Evolutionary conservation across 192 early-diverging fungal genomes (phyloP).

Genomic region (Coemansia nantahalensis): DNA sequence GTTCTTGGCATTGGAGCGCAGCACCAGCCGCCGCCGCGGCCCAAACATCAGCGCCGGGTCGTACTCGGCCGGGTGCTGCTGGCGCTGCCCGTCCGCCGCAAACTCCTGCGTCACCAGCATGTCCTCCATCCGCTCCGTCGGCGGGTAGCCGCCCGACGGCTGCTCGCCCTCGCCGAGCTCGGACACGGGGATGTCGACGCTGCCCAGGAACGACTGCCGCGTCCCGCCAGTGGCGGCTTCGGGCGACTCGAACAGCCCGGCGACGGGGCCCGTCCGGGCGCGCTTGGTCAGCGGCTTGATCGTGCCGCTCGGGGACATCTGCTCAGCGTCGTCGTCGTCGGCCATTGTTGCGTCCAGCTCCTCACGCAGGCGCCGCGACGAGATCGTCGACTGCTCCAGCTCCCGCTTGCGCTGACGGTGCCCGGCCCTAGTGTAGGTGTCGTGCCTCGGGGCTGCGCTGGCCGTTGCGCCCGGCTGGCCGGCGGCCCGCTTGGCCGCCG

Average conservation of each 20-base stretch:
- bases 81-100: background rate
- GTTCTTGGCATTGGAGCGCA: slow-evolving; percentile 22
- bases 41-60: slow-evolving; percentile 7
- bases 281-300: slow-evolving; percentile 40
- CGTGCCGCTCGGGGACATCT: slow-evolving; percentile 19
- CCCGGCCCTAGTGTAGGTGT: no score
- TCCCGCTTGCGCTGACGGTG: slow-evolving; percentile 40
- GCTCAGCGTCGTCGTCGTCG: background rate
- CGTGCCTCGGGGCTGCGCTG: no score
- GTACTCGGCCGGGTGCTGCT: background rate
- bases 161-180: slow-evolving; percentile 7
- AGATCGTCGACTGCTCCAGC: slow-evolving; percentile 34
- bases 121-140: no score
- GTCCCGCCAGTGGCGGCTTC: no score
- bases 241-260: slow-evolving; percentile 19
- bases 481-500: no score
- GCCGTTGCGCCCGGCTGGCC: no score
- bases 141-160: slow-evolving; percentile 1
- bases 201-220: slow-evolving; percentile 40
- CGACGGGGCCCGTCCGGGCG: slow-evolving; percentile 19
- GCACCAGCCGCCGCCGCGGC: slow-evolving; percentile 38
- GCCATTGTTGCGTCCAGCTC: slow-evolving; percentile 30
- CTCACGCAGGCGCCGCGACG: slow-evolving; percentile 28
- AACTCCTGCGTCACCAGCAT: background rate
- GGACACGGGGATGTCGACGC: slow-evolving; percentile 31